Percentiles rank a stretch among this genome's conserved stretches.
Evolutionary conservation across 805 yeast genomes (phyloP).

Genomic region (Wickerhamiella hasegawae): DNA sequence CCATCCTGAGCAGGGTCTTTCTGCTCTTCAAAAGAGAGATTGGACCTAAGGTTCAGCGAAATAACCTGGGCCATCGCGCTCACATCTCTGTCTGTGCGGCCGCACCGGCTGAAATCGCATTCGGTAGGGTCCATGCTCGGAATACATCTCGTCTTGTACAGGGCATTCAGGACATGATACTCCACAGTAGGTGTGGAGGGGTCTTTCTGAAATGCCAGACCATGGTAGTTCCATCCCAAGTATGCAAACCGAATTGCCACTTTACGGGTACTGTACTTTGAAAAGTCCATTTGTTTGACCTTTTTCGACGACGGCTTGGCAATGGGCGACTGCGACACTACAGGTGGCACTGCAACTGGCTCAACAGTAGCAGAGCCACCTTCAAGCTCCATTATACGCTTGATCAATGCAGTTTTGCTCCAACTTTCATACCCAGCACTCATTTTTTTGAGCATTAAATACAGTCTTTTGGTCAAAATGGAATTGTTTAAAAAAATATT

Average conservation of each 20-base stretch:
- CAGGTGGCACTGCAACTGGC: too few relatives aligned
- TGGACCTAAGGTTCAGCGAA: conserved; percentile 60
- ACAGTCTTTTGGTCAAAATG: too few relatives aligned
- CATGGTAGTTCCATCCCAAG: conserved; percentile 85
- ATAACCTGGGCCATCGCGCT: conserved; percentile 94
- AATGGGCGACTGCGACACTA: background rate
- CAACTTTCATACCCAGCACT: conserved; percentile 23
- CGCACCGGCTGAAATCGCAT: conserved; percentile 75
- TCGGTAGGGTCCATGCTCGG: conserved; percentile 38
- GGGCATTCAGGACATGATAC: conserved; percentile 52
- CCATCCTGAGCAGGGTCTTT: conserved; percentile 36
- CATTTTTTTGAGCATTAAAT: conserved; percentile 3
- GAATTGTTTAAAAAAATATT: too few relatives aligned
- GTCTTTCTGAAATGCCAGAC: conserved; percentile 67
- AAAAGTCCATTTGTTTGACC: conserved; percentile 44
- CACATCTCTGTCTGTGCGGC: conserved; percentile 92
- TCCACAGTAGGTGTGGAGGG: conserved; percentile 80
- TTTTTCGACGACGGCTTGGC: conserved; percentile 13
- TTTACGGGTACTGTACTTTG: conserved; percentile 44
- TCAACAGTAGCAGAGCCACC: background rate
- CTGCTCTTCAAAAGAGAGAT: conserved; percentile 48
- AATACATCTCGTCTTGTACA: conserved; percentile 51
- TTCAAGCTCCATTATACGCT: conserved; percentile 44
- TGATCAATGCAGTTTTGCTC: conserved; percentile 50
- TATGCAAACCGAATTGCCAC: conserved; percentile 77